Base-by-base conservation (phyloP, 2,329 filamentous ascomycete species). In the Colletotrichum musae region DNA sequence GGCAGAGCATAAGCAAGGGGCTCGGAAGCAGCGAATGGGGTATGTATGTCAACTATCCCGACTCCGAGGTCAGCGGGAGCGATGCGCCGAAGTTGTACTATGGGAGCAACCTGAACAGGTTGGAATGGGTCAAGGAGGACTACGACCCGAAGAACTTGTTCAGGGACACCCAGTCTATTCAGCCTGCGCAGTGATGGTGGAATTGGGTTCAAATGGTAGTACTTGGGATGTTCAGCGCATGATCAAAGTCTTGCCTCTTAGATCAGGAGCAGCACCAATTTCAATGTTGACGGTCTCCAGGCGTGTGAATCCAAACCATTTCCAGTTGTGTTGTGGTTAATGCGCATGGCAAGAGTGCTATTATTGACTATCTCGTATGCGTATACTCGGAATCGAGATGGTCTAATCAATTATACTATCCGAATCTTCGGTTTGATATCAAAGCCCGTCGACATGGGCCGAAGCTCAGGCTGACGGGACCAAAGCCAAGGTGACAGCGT, bases 11-110 rank as follows among this genome's bases (percentile, higher is more conserved):
- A 59, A 79, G 75, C 47, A 74, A 77, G 4, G 74, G 74, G 7
- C 77, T 82, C 74, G 74, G 76, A 5, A 72, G 79, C 43, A 78
- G 76, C 1, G 72, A 78, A 6, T 86, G 84, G 76, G 84, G 83
- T 32, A 84, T 83, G 70, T 88, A 88, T 70, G 78, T 85, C 71
- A 88, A 88, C 77, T 88, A 88, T 57, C 82, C 85, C 2, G 86
- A 88, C 72, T 82, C 85, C 0, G 80, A 77, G 47, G 77, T 87
- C 63, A 79, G 80, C 72, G 78, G 81, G 16, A 78, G 79, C 4
- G 79, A 79, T 26, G 86, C 86, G 3, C 82, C 85, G 70, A 74
- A 82, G 68, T 73, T 85, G 69, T 88, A 88, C 75, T 88, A 83
- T 70, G 80, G 84, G 4, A 74, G 74, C 59, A 84, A 77, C 61